A percentile compares a stretch with the other conserved stretches of the same genome.
Evolutionary conservation across 2,329 filamentous ascomycete genomes (phyloP).

Genomic region (Epichloe scottii): DNA sequence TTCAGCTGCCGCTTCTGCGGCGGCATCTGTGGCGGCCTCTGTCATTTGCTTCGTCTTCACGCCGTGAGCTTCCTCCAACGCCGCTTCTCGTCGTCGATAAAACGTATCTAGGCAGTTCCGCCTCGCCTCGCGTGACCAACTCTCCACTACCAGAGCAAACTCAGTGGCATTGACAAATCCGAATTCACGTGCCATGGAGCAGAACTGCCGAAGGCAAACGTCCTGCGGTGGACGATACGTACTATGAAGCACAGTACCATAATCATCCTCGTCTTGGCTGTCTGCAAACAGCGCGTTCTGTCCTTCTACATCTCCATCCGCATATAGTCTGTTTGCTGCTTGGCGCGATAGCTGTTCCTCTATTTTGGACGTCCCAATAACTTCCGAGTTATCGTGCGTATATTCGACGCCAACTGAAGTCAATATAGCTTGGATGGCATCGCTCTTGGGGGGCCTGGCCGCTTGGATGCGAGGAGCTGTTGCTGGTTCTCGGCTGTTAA

Average conservation of each 20-base stretch:
- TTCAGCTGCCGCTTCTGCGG: not conserved
- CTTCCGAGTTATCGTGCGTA: conserved; percentile 91
- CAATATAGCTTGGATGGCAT: conserved; percentile 81
- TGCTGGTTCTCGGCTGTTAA: conserved; percentile 36
- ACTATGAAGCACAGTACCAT: conserved; percentile 19
- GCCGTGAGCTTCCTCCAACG: conserved; percentile 10
- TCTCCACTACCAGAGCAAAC: conserved; percentile 83
- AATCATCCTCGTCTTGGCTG: conserved; percentile 23
- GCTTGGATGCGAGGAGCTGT: conserved; percentile 20
- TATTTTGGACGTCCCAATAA: conserved; percentile 84
- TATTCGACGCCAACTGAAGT: conserved; percentile 83
- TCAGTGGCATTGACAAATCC: conserved; percentile 66
- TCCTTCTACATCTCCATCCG: conserved; percentile 30
- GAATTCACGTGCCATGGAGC: conserved; percentile 72
- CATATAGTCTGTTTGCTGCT: conserved; percentile 50
- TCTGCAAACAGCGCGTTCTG: conserved; percentile 47
- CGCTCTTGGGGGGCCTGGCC: conserved; percentile 36
- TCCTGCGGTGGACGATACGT: conserved; percentile 61
- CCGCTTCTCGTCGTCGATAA: conserved; percentile 54
- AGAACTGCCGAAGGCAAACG: conserved; percentile 74
- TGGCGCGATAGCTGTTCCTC: conserved; percentile 71
- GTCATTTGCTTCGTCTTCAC: conserved; percentile 5
- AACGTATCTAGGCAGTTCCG: conserved; percentile 68
- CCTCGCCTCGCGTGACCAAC: conserved; percentile 75
- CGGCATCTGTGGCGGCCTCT: not conserved